Conservation (phyloP, 352 stramenopile genomes). For the Phytophthora vignae region DNA sequence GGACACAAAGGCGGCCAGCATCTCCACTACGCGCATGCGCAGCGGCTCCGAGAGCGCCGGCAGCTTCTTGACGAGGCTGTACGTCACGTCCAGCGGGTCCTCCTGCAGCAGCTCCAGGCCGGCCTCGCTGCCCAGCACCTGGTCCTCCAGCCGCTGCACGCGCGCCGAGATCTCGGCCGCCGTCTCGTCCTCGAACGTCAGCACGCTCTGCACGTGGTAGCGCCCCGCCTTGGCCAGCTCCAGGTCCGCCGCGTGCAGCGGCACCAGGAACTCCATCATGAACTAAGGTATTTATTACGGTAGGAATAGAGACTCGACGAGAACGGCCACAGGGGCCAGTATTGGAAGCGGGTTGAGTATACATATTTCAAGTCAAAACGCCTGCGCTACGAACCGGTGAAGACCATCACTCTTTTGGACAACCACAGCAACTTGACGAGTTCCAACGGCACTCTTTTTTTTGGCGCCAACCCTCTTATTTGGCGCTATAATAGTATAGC, state of each 20-base stretch:
- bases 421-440: too few relatives aligned
- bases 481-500: too few relatives aligned
- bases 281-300: too few relatives aligned
- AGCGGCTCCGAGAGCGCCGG: constrained; percentile 53
- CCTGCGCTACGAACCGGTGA: too few relatives aligned
- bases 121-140: constrained; percentile 62
- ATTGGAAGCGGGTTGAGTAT: too few relatives aligned
- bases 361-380: too few relatives aligned
- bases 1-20: constrained; percentile 65
- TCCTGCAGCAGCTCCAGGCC: constrained; percentile 64
- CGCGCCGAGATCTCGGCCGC: constrained; percentile 53
- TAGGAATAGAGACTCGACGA: too few relatives aligned
- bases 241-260: constrained; percentile 76
- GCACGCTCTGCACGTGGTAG: constrained; percentile 73
- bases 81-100: constrained; percentile 74
- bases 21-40: constrained; percentile 72
- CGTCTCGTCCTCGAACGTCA: constrained; percentile 60
- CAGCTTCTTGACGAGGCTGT: constrained; percentile 80
- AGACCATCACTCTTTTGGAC: too few relatives aligned
- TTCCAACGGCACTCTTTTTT: too few relatives aligned
- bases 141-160: constrained; percentile 59
- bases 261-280: constrained; percentile 87
- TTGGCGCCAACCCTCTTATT: too few relatives aligned
- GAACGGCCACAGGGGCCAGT: too few relatives aligned
- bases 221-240: constrained; percentile 75